phyloP scores from a whole-genome alignment of 768 basidiomycete genomes.

The Pisolithus albus region DNA sequence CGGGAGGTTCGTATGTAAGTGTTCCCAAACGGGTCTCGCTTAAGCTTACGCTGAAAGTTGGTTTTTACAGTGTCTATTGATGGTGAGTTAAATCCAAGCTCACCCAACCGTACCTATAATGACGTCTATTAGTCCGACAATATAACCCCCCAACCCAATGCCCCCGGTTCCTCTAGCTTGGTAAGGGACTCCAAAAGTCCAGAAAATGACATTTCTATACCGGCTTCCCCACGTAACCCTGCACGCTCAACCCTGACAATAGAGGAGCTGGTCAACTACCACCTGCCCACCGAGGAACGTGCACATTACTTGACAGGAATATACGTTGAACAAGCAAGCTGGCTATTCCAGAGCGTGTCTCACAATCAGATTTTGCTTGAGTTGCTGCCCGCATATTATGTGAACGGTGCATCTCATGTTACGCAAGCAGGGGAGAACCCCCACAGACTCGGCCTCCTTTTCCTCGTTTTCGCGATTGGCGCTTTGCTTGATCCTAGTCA shows the following conservation, averaged over 20 bases:
- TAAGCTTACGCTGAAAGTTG: slow-evolving; percentile 1
- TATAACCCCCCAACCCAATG: slow-evolving; percentile 5
- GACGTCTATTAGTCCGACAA: slow-evolving; percentile 23
- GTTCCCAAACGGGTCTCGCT: background rate
- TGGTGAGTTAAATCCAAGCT: slow-evolving; percentile 16
- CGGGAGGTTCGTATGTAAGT: slow-evolving; percentile 61
- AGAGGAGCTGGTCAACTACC: slow-evolving; percentile 38
- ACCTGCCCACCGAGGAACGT: slow-evolving; percentile 48
- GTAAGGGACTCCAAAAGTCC: slow-evolving; percentile 23
- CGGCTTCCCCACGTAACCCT: slow-evolving; percentile 59
- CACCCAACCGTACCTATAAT: slow-evolving; percentile 3
- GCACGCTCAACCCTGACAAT: slow-evolving; percentile 42
- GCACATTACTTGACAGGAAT: slow-evolving; percentile 39
- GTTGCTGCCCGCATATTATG: slow-evolving; percentile 37
- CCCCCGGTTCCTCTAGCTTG: slow-evolving; percentile 21
- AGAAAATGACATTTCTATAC: slow-evolving; percentile 43
- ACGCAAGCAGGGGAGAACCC: slow-evolving; percentile 37
- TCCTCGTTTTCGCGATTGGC: slow-evolving; percentile 46
- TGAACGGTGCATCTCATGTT: slow-evolving; percentile 11
- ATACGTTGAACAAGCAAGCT: slow-evolving; percentile 43
- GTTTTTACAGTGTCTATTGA: slow-evolving; percentile 25
- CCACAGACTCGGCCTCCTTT: slow-evolving; percentile 44
- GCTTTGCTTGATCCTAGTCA: slow-evolving; percentile 37
- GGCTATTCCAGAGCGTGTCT: slow-evolving; percentile 46
- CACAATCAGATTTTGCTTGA: slow-evolving; percentile 40